Evolutionary conservation across 148 eudicot species (phyloP), one percentile per base, ranked within the genome.

Genomic region (Silene uniflora): DNA sequence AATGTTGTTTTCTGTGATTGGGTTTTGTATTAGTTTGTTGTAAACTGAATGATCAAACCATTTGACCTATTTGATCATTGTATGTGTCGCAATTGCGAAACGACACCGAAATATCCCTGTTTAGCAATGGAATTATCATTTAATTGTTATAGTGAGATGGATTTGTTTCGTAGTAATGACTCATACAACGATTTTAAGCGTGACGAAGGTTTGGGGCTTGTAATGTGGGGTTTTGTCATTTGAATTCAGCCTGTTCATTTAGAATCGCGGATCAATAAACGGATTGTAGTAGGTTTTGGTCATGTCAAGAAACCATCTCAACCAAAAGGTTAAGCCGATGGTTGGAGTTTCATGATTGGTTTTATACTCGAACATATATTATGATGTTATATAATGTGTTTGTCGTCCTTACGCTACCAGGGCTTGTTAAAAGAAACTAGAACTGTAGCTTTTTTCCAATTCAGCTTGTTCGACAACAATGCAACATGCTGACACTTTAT

Each of bases 21-120:
- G 47, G 63, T 60, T 71, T 23, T 22, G 52, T 18, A n/a, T n/a
- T n/a, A 0, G 62, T 19, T 29, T 52, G 18, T 49, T 68, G 0
- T 56, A 13, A 42, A 59, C 59, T 76, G n/a, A 19, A 12, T 64
- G 52, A 71, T 72, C 39, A 75, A 66, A 52, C 44, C 18, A 24
- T 21, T 12, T 52, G 32, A 2, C 22, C 11, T 10, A 24, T 58
- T 75, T 35, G 21, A 63, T 23, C 56, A 10, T 52, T 13, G 56
- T 52, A 12, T 52, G 18, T 7, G 17, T 52, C 56, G 9, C 56
- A 52, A 16, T 52, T 52, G 56, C 44, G 44, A 39, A 6, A 39
- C 44, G 44, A 39, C 10, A 39, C 44, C 9, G 44, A 39, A 6
- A 5, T 1, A 39, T 39, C 10, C 44, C 44, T 39, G 44, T 39